phyloP scores from a whole-genome alignment of 2,329 filamentous ascomycete species.

The Tolypocladium inflatum region DNA sequence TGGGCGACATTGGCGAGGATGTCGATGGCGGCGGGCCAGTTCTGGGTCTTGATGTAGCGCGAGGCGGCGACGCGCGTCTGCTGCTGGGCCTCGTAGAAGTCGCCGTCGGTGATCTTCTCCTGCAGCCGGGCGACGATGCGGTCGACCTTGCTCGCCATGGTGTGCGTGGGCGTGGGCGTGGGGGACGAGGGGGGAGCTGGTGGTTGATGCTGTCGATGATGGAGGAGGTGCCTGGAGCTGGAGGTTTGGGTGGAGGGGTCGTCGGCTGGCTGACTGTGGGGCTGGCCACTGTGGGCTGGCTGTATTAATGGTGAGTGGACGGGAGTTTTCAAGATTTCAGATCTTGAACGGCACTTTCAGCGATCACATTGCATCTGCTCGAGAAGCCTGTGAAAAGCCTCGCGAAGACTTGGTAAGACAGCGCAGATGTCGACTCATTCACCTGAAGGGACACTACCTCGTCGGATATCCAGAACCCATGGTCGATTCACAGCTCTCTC shows the following conservation, averaged over 20 bases:
- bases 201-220: background rate
- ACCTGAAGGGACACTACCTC: background rate
- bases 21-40: constrained; percentile 79
- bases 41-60: constrained; percentile 81
- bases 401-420: background rate
- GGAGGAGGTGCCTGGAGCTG: background rate
- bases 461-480: background rate
- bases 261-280: background rate
- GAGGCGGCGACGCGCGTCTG: constrained; percentile 92
- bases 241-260: background rate
- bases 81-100: constrained; percentile 97
- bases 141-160: constrained; percentile 31
- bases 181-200: background rate
- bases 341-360: background rate
- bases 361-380: background rate
- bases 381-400: background rate
- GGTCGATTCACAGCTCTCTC: background rate
- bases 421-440: background rate
- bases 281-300: background rate
- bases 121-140: constrained; percentile 59
- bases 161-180: background rate
- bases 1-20: constrained; percentile 78
- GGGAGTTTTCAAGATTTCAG: background rate
- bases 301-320: background rate
- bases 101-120: constrained; percentile 79